These are phyloP conservation scores for Pseudohalonectria lignicola DNA, from an alignment of 2,329 filamentous ascomycete genomes.

Conservation along the genomic window DNA sequence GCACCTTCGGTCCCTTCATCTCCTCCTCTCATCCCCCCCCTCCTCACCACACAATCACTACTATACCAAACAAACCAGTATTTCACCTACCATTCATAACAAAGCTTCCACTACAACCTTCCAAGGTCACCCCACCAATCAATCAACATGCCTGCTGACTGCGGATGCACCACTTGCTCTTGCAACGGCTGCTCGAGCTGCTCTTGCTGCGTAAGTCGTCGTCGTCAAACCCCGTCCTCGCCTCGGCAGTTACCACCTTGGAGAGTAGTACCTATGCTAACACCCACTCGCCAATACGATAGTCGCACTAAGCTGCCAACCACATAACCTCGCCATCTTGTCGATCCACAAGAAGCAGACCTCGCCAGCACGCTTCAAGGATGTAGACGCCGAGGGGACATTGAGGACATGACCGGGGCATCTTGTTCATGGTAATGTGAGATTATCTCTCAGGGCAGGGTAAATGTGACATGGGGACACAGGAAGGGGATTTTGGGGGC, in stretches of 20 bases:
- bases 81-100: neutral
- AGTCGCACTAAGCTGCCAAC: neutral
- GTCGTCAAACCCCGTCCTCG: neutral
- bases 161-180: constrained; percentile 4
- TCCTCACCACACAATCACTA: neutral
- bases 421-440: no score
- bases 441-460: no score
- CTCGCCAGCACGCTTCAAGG: no score
- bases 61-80: neutral
- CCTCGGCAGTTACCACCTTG: no score
- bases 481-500: no score
- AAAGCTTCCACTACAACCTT: neutral
- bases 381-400: no score
- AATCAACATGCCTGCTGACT: neutral
- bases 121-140: neutral
- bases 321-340: neutral
- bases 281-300: neutral
- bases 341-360: neutral
- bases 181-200: constrained; percentile 4
- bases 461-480: no score
- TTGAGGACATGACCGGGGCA: no score
- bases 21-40: neutral
- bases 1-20: neutral
- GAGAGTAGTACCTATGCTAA: neutral
- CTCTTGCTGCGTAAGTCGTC: constrained; percentile 5